phyloP scores from a whole-genome alignment of 176 grass and related monocot genomes.

The Avena insularis region DNA sequence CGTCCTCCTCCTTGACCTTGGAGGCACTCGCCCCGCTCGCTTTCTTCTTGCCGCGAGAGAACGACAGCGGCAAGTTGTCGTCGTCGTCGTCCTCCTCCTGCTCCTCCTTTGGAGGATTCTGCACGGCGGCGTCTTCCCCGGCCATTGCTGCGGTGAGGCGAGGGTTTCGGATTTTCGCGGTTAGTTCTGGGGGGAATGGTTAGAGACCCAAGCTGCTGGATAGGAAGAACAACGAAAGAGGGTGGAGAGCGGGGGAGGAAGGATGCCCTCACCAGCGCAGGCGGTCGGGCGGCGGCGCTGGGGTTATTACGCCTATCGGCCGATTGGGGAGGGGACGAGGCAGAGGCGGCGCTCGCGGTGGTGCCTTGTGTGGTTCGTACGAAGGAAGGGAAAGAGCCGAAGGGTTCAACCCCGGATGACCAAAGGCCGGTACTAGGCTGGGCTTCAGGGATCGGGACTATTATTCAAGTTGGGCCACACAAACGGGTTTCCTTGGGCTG shows the following conservation, averaged over 20 bases:
- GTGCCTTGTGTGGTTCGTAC: not conserved
- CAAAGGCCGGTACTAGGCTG: not conserved
- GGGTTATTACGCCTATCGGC: not conserved
- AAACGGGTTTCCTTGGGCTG: no score
- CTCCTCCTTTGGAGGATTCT: conserved; percentile 10
- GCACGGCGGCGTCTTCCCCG: conserved; percentile 41
- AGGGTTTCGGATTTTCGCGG: conserved; percentile 45
- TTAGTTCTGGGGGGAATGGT: not conserved
- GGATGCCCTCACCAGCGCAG: conserved; percentile 11
- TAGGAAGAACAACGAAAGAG: not conserved
- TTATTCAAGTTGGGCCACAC: not conserved
- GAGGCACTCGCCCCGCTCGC: not conserved
- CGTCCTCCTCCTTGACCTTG: conserved; percentile 40
- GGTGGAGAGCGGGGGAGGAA: not conserved
- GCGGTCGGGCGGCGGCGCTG: conserved; percentile 17
- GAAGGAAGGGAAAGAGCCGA: conserved; percentile 4
- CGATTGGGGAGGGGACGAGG: conserved; percentile 17
- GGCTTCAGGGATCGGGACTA: not conserved
- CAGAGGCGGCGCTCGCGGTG: conserved; percentile 12
- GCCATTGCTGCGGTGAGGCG: conserved; percentile 44
- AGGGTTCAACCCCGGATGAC: conserved; percentile 17
- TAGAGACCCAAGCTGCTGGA: not conserved
- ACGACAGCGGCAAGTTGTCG: conserved; percentile 13
- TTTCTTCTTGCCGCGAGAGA: conserved; percentile 37
- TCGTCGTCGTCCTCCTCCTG: conserved; percentile 11